Conservation (phyloP, 1,284 basidiomycete genomes). For the Tilletia caries region DNA sequence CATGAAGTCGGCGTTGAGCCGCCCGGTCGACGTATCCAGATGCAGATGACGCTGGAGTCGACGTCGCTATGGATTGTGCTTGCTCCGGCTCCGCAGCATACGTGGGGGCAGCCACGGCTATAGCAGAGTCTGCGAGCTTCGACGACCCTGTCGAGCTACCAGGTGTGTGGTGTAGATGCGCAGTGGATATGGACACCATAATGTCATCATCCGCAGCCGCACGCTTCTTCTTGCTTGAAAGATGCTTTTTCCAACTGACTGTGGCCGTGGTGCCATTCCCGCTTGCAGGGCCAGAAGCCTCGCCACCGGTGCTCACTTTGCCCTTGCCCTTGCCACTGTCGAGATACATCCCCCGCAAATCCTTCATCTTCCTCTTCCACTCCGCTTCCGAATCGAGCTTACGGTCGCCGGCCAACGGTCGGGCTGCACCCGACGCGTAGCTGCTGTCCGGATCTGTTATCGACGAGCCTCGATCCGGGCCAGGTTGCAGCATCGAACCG, state of each 20-base stretch:
- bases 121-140: background rate
- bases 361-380: constrained; percentile 17
- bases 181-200: constrained; percentile 8
- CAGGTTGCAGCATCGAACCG: background rate
- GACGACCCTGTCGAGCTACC: background rate
- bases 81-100: background rate
- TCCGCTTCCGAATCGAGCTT: constrained; percentile 15
- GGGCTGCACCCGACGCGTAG: background rate
- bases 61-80: background rate
- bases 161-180: background rate
- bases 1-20: background rate
- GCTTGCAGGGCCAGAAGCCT: background rate
- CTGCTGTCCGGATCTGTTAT: background rate
- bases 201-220: background rate
- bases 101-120: background rate
- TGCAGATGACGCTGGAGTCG: background rate
- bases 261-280: background rate
- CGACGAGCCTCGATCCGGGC: background rate
- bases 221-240: constrained; percentile 10
- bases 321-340: background rate
- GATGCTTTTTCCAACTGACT: constrained; percentile 9
- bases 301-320: background rate
- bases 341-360: constrained; percentile 2
- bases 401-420: constrained; percentile 7
- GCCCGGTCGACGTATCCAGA: constrained; percentile 5